These are phyloP conservation scores for Tylopilus cervinicoccineus DNA, from an alignment of 768 basidiomycete genomes.

Conservation along the genomic window DNA sequence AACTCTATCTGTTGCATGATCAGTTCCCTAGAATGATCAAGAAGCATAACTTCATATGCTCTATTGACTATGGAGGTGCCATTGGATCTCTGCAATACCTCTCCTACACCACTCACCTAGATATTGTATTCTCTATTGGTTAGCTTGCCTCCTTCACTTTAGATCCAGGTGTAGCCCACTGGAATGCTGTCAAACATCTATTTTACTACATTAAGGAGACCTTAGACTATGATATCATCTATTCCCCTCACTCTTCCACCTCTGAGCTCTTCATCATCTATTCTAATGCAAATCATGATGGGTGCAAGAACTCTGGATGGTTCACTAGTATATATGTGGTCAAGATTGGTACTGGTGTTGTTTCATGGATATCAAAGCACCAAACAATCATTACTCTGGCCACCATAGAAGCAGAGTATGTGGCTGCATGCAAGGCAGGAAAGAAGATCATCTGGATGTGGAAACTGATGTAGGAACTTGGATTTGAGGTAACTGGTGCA, in stretches of 20 bases:
- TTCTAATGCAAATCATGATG: not conserved
- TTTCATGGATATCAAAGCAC: too few relatives aligned
- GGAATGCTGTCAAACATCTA: not conserved
- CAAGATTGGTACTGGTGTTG: conserved; percentile 15
- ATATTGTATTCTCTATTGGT: not conserved
- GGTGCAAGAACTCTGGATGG: not conserved
- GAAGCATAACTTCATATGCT: not conserved
- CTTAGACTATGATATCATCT: not conserved
- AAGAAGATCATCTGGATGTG: too few relatives aligned
- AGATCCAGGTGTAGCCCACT: not conserved
- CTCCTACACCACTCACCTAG: not conserved
- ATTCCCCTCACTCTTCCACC: not conserved
- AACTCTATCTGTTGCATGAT: too few relatives aligned
- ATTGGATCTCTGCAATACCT: not conserved
- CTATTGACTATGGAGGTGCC: not conserved
- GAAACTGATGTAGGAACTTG: too few relatives aligned
- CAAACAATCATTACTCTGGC: too few relatives aligned
- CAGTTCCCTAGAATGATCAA: too few relatives aligned
- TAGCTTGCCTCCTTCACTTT: not conserved
- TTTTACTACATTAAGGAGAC: not conserved
- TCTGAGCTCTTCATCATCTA: not conserved
- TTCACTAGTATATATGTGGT: not conserved
- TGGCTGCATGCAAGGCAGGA: too few relatives aligned
- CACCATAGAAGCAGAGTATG: too few relatives aligned
- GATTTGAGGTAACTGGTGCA: too few relatives aligned